Evolutionary conservation across 768 basidiomycete species (phyloP).

Genomic region (Suillus ampliporus): DNA sequence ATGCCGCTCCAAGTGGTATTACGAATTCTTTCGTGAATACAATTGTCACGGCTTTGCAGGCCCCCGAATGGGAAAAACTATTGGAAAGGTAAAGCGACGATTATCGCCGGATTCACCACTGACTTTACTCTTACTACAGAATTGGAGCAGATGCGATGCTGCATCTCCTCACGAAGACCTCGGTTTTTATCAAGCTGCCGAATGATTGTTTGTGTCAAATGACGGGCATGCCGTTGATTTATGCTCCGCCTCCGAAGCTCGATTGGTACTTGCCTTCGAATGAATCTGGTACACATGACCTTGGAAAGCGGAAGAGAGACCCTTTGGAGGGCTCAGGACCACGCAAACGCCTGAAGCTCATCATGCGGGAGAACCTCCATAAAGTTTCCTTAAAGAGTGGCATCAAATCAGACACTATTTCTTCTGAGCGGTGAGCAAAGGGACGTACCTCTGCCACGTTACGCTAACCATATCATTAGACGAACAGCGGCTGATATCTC

Average conservation of each 20-base stretch:
- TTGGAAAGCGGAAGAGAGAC: slow-evolving; percentile 32
- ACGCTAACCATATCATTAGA: slow-evolving; percentile 31
- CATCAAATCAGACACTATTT: neutral
- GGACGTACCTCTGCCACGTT: neutral
- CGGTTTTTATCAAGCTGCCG: slow-evolving; percentile 76
- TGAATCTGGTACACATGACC: slow-evolving; percentile 2
- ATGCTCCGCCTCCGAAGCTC: slow-evolving; percentile 36
- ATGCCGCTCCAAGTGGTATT: slow-evolving; percentile 48
- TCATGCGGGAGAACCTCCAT: neutral
- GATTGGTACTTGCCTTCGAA: slow-evolving; percentile 18
- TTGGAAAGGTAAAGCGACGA: slow-evolving; percentile 56
- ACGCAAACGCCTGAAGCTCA: slow-evolving; percentile 34
- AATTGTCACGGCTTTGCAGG: slow-evolving; percentile 67
- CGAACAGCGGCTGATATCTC: slow-evolving; percentile 55
- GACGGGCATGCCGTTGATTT: slow-evolving; percentile 71
- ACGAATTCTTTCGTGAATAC: slow-evolving; percentile 76
- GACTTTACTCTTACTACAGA: slow-evolving; percentile 44
- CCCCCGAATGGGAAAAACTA: slow-evolving; percentile 68
- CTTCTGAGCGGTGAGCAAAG: slow-evolving; percentile 25
- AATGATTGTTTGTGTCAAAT: slow-evolving; percentile 89
- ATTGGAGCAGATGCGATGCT: slow-evolving; percentile 79
- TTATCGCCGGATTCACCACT: neutral
- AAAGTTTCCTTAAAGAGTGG: no score
- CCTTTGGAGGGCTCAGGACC: slow-evolving; percentile 21
- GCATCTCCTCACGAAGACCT: slow-evolving; percentile 77